Conservation (phyloP, 2,329 filamentous ascomycete genomes). For the Alternaria postmessia region DNA sequence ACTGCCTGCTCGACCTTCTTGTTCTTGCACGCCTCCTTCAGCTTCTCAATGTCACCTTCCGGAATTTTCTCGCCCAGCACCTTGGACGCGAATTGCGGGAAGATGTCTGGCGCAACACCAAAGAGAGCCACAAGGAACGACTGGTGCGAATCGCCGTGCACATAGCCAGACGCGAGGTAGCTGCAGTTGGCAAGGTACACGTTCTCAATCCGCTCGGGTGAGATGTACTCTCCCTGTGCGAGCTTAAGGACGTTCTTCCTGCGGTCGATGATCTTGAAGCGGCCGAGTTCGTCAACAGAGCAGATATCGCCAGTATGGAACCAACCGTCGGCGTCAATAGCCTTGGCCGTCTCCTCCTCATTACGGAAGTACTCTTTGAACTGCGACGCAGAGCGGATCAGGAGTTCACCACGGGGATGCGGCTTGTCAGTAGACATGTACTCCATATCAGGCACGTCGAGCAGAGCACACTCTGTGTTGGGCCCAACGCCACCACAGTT, state of each 20-base stretch:
- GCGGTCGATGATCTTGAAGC: slow-evolving; percentile 92
- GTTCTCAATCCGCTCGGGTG: slow-evolving; percentile 95
- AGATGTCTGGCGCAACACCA: slow-evolving; percentile 83
- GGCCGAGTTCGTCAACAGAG: slow-evolving; percentile 82
- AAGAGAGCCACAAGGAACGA: slow-evolving; percentile 85
- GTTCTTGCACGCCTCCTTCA: slow-evolving; percentile 73
- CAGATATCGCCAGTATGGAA: slow-evolving; percentile 96
- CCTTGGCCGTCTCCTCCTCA: slow-evolving; percentile 82
- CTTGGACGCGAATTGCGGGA: slow-evolving; percentile 81
- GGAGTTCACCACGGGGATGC: slow-evolving; percentile 85
- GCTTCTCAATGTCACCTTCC: slow-evolving; percentile 69
- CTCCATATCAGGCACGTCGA: slow-evolving; percentile 92
- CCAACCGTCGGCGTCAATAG: slow-evolving; percentile 89
- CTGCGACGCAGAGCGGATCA: slow-evolving; percentile 79
- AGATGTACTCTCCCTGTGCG: slow-evolving; percentile 97
- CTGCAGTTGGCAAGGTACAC: slow-evolving; percentile 84
- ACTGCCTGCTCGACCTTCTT: slow-evolving; percentile 77
- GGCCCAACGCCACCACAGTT: slow-evolving; percentile 81
- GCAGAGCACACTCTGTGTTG: slow-evolving; percentile 76
- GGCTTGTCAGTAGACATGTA: slow-evolving; percentile 90
- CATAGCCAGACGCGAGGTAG: slow-evolving; percentile 81
- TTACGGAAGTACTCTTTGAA: slow-evolving; percentile 94
- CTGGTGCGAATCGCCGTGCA: slow-evolving; percentile 89
- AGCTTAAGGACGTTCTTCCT: slow-evolving; percentile 99
- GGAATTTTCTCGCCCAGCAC: slow-evolving; percentile 73